Conservation (phyloP, 345 rosid species). For the Salix dunnii region DNA sequence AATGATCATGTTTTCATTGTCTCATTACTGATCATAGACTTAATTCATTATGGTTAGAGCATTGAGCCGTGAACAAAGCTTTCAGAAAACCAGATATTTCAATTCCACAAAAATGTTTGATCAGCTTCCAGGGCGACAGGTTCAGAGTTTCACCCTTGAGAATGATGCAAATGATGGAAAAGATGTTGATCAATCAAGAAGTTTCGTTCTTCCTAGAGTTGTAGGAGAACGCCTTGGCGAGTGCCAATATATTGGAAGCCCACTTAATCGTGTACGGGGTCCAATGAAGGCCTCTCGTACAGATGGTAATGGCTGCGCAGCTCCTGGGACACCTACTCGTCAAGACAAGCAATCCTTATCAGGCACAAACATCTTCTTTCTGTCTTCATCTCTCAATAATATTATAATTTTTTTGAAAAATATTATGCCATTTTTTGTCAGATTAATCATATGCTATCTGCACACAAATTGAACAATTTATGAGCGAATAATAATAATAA, state of each 20-base stretch:
- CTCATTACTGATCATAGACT: too few relatives aligned
- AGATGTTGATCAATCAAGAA: slow-evolving; percentile 9
- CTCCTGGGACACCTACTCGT: slow-evolving; percentile 17
- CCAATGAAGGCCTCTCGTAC: slow-evolving; percentile 7
- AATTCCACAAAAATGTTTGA: slow-evolving; percentile 44
- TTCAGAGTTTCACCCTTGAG: slow-evolving; percentile 13
- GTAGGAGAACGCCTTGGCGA: slow-evolving; percentile 25
- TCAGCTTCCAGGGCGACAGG: slow-evolving; percentile 29
- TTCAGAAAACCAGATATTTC: slow-evolving; percentile 45
- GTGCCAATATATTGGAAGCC: slow-evolving; percentile 20
- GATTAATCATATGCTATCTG: too few relatives aligned
- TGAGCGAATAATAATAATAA: too few relatives aligned
- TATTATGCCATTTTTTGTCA: too few relatives aligned
- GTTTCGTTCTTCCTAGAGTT: background rate
- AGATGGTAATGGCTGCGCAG: slow-evolving; percentile 1
- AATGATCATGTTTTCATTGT: too few relatives aligned
- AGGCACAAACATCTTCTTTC: too few relatives aligned
- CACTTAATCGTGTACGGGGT: slow-evolving; percentile 23
- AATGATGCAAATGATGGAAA: slow-evolving; percentile 1
- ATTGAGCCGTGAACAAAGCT: slow-evolving; percentile 46
- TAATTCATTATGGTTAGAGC: slow-evolving; percentile 56
- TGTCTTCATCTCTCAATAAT: too few relatives aligned
- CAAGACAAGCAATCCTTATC: slow-evolving; percentile 33
- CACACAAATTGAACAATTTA: too few relatives aligned
- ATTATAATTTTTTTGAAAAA: too few relatives aligned